These are phyloP conservation scores for Hanseniaspora lachancei DNA, from an alignment of 805 yeast genomes.

Conservation along the genomic window DNA sequence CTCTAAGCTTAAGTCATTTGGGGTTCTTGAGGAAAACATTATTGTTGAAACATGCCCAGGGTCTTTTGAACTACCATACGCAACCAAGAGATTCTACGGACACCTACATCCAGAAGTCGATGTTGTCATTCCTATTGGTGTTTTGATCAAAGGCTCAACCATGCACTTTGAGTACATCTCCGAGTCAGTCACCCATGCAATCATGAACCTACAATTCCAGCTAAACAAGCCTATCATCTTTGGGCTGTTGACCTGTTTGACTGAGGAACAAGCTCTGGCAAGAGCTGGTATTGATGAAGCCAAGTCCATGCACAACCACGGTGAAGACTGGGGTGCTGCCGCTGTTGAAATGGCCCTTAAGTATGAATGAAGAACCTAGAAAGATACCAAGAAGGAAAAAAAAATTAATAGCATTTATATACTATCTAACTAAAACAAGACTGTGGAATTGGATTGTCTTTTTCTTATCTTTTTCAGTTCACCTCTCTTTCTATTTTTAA, in stretches of 20 bases:
- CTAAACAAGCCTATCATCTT: constrained; percentile 71
- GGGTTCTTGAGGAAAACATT: constrained; percentile 68
- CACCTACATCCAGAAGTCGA: constrained; percentile 42
- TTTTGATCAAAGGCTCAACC: constrained; percentile 87
- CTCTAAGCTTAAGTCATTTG: constrained; percentile 42
- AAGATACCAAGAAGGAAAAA: no score
- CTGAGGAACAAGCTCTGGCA: constrained; percentile 84
- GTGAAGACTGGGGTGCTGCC: constrained; percentile 97
- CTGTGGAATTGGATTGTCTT: constrained; percentile 15
- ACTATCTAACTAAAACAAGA: constrained; percentile 10
- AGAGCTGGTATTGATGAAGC: constrained; percentile 79
- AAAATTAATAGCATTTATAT: no score
- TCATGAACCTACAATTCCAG: constrained; percentile 69
- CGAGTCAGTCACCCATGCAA: constrained; percentile 71
- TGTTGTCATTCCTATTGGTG: constrained; percentile 88
- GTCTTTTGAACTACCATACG: constrained; percentile 84
- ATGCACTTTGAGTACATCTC: constrained; percentile 98
- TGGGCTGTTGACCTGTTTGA: constrained; percentile 84
- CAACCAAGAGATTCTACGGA: constrained; percentile 35
- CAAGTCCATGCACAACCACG: constrained; percentile 72
- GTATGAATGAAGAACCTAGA: constrained; percentile 18
- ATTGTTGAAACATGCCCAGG: constrained; percentile 84
- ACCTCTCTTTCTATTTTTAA: constrained; percentile 66
- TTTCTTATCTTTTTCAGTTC: constrained; percentile 47
- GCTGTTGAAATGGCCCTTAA: constrained; percentile 86